A percentile compares a stretch with the other conserved stretches of the same genome.
These are phyloP conservation scores for Komagataella pastoris DNA, from an alignment of 805 yeast species.

Conservation along the genomic window DNA sequence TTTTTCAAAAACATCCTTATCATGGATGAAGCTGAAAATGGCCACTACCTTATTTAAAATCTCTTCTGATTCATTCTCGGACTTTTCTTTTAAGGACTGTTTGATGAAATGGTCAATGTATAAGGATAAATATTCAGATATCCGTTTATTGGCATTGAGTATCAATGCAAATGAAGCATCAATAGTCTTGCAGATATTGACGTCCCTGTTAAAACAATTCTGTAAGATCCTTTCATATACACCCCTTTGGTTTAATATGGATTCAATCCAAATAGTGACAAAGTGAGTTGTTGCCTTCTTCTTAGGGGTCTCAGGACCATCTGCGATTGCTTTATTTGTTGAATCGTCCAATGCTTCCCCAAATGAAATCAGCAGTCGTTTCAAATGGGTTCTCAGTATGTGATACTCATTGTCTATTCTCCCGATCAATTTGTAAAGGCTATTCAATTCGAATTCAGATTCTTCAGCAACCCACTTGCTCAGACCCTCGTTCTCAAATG, in stretches of 20 bases:
- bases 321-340: slow-evolving; percentile 4
- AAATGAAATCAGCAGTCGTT: slow-evolving; percentile 28
- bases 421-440: slow-evolving; percentile 34
- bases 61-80: slow-evolving; percentile 29
- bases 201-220: slow-evolving; percentile 34
- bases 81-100: slow-evolving; percentile 30
- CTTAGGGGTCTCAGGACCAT: slow-evolving; percentile 8
- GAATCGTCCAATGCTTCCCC: slow-evolving; percentile 25
- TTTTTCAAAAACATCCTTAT: slow-evolving; percentile 78
- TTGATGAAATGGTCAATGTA: slow-evolving; percentile 46
- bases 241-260: slow-evolving; percentile 35
- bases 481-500: slow-evolving; percentile 40
- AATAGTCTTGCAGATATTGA: slow-evolving; percentile 35
- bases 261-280: slow-evolving; percentile 60
- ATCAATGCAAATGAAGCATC: slow-evolving; percentile 50
- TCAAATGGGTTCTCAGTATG: slow-evolving; percentile 33
- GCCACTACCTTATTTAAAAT: slow-evolving; percentile 41
- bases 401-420: slow-evolving; percentile 41
- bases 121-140: slow-evolving; percentile 42
- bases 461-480: slow-evolving; percentile 39
- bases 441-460: slow-evolving; percentile 25
- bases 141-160: slow-evolving; percentile 33
- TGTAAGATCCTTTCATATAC: slow-evolving; percentile 36
- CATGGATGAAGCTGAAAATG: slow-evolving; percentile 56
- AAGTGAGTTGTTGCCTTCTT: slow-evolving; percentile 29